Conservation (phyloP, 306 rosid genomes). For the Mucuna pruriens region DNA sequence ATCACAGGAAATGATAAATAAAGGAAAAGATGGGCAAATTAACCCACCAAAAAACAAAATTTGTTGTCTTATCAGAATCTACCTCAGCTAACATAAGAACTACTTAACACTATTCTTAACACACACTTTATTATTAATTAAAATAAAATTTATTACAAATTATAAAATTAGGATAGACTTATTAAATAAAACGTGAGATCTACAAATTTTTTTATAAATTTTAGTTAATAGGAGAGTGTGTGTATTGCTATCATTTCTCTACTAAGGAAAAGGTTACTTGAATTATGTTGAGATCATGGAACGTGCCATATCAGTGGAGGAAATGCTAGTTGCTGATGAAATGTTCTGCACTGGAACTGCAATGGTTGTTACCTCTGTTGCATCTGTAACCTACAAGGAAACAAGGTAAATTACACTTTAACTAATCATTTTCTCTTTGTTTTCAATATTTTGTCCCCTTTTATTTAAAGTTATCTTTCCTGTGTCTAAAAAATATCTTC, state of each 20-base stretch:
- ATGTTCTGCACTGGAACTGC: conserved; percentile 78
- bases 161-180: too few relatives aligned
- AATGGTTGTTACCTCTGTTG: conserved; percentile 47
- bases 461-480: background rate
- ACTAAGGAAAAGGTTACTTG: background rate
- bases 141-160: too few relatives aligned
- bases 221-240: too few relatives aligned
- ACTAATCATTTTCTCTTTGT: background rate
- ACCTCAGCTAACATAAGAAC: too few relatives aligned
- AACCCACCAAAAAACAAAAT: background rate
- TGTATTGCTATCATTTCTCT: too few relatives aligned
- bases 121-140: too few relatives aligned
- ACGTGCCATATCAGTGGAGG: conserved; percentile 52
- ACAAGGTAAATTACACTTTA: conserved; percentile 38
- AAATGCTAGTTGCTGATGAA: conserved; percentile 63
- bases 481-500: background rate
- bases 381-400: conserved; percentile 46
- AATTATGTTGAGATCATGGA: conserved; percentile 49
- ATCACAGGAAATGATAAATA: background rate
- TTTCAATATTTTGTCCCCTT: background rate
- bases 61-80: background rate
- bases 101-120: too few relatives aligned
- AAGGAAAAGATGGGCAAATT: background rate
- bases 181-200: too few relatives aligned
- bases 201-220: too few relatives aligned